Evolutionary conservation across 2,329 filamentous ascomycete genomes (phyloP).

Genomic region (Alternaria angustiovoidea): DNA sequence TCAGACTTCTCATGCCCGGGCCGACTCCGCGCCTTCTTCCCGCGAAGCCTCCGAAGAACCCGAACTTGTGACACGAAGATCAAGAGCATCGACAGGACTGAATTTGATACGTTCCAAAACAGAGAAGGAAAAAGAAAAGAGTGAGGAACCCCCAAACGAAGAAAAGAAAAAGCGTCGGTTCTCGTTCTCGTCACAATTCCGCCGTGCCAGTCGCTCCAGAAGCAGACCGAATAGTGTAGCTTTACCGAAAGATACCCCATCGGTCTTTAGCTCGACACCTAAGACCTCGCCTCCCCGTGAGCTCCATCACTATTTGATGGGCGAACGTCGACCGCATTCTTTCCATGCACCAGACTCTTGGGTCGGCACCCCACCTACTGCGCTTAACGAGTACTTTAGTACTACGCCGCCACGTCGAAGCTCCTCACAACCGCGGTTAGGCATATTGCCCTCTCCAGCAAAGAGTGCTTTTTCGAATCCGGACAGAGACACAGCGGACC

Average conservation of each 20-base stretch:
- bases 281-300: conserved; percentile 36
- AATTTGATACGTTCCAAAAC: conserved; percentile 14
- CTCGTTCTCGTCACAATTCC: conserved; percentile 45
- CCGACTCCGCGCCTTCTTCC: conserved; percentile 39
- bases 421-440: conserved; percentile 20
- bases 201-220: conserved; percentile 43
- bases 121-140: conserved; percentile 21
- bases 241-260: conserved; percentile 27
- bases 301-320: conserved; percentile 24
- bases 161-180: conserved; percentile 43
- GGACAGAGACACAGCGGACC: conserved; percentile 26
- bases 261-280: conserved; percentile 23
- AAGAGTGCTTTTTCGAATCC: conserved; percentile 39
- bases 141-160: conserved; percentile 23
- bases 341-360: conserved; percentile 43
- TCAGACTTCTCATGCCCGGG: conserved; percentile 35
- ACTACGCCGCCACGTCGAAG: conserved; percentile 14
- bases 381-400: conserved; percentile 19
- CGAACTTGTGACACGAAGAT: conserved; percentile 30
- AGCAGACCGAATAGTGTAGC: conserved; percentile 42
- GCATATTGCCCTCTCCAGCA: conserved; percentile 40
- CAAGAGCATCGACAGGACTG: conserved; percentile 21
- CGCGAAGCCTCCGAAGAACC: conserved; percentile 44
- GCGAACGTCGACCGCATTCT: conserved; percentile 35
- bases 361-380: conserved; percentile 23